Percentiles rank a stretch among this genome's conserved stretches.
These are phyloP conservation scores for Phytophthora citrophthora DNA, from an alignment of 352 stramenopile genomes.

Conservation along the genomic window DNA sequence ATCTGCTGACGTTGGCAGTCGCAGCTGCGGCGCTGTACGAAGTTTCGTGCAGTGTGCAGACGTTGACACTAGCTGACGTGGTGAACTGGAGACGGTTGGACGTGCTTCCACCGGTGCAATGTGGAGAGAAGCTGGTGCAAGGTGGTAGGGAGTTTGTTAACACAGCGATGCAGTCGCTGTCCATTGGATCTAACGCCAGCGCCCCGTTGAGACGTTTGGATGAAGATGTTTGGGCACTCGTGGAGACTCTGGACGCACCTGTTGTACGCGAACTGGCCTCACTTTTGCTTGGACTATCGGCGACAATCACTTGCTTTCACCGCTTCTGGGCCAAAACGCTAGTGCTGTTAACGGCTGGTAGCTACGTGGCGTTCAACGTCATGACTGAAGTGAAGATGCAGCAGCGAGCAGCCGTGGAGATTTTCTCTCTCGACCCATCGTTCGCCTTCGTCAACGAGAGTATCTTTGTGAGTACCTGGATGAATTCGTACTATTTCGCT, in stretches of 20 bases:
- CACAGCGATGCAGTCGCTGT: constrained; percentile 16
- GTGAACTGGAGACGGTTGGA: constrained; percentile 34
- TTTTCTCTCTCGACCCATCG: constrained; percentile 70
- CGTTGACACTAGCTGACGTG: constrained; percentile 9
- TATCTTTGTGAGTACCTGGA: constrained; percentile 66
- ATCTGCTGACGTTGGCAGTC: constrained; percentile 37
- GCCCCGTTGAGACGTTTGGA: constrained; percentile 31
- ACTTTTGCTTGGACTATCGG: constrained; percentile 16
- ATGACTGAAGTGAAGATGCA: constrained; percentile 53
- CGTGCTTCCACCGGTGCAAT: constrained; percentile 29
- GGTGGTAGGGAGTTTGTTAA: constrained; percentile 13
- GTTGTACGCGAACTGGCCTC: constrained; percentile 21
- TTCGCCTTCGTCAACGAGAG: constrained; percentile 86
- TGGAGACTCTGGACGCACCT: constrained; percentile 36
- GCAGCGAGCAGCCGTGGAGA: constrained; percentile 61
- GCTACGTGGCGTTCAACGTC: constrained; percentile 40
- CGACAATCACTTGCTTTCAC: constrained; percentile 62
- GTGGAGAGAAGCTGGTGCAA: constrained; percentile 27
- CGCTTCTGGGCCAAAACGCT: constrained; percentile 65
- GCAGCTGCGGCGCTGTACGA: constrained; percentile 31
- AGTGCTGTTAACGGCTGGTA: constrained; percentile 41
- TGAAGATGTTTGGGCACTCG: constrained; percentile 37
- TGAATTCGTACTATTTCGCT: no score
- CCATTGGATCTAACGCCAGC: constrained; percentile 1
- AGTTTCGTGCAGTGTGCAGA: constrained; percentile 28